phyloP scores from a whole-genome alignment of 768 basidiomycete genomes.

The Tubosaeta brunneosetosa region DNA sequence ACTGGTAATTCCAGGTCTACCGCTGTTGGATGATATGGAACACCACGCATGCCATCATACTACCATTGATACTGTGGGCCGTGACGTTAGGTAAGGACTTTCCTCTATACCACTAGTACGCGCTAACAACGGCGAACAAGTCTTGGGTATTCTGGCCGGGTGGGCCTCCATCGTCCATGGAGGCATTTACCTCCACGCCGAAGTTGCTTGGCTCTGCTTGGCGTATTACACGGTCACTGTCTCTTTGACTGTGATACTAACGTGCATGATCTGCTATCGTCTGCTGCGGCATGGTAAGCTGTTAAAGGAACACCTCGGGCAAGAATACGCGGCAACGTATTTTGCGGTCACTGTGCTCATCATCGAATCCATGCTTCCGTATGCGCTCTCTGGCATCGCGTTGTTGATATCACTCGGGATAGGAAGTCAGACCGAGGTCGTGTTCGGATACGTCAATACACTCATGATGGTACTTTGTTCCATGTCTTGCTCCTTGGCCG shows the following conservation, averaged over 20 bases:
- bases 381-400: neutral
- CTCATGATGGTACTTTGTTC: no score
- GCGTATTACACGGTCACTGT: no score
- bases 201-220: no score
- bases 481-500: no score
- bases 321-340: neutral
- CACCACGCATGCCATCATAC: neutral
- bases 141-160: no score
- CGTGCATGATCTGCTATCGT: neutral
- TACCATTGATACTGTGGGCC: neutral
- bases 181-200: no score
- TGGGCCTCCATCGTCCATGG: no score
- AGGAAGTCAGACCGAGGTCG: no score
- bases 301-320: neutral
- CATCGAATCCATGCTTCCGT: neutral
- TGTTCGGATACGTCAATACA: no score
- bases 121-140: no score
- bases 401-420: no score
- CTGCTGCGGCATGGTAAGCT: neutral
- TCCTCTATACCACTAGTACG: neutral
- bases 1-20: neutral
- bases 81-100: neutral
- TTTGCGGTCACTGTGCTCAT: neutral
- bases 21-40: neutral
- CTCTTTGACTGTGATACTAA: no score